A percentile compares a stretch with the other conserved stretches of the same genome.
phyloP scores from a whole-genome alignment of 768 basidiomycete species.

The Auricularia sp. region DNA sequence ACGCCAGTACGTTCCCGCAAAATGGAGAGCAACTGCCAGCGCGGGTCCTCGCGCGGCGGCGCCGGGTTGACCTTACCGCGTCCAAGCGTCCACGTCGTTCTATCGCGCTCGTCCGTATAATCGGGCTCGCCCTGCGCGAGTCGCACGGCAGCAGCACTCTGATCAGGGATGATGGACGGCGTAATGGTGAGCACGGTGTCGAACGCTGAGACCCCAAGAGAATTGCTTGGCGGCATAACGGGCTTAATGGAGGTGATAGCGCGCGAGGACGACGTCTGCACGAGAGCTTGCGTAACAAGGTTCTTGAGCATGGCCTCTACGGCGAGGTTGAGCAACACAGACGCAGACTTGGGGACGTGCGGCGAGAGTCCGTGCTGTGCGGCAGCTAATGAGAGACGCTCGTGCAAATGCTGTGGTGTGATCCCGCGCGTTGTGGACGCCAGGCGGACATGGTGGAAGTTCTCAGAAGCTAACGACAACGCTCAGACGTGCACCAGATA shows the following conservation, averaged over 20 bases:
- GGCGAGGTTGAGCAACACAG: slow-evolving; percentile 63
- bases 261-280: slow-evolving; percentile 64
- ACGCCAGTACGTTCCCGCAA: slow-evolving; percentile 51
- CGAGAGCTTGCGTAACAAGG: slow-evolving; percentile 69
- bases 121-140: slow-evolving; percentile 41
- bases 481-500: not conserved
- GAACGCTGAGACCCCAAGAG: slow-evolving; percentile 61
- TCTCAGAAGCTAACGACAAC: not conserved
- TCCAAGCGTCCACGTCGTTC: not conserved
- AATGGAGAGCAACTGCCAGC: slow-evolving; percentile 71
- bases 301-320: slow-evolving; percentile 83
- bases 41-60: slow-evolving; percentile 21
- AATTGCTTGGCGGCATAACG: slow-evolving; percentile 25
- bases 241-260: slow-evolving; percentile 68
- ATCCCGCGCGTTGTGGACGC: slow-evolving; percentile 63
- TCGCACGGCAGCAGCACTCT: slow-evolving; percentile 66
- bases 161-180: slow-evolving; percentile 69
- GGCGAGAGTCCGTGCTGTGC: slow-evolving; percentile 60
- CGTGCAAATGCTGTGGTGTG: slow-evolving; percentile 65
- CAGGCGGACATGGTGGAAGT: slow-evolving; percentile 73
- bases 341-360: slow-evolving; percentile 47
- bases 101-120: not conserved
- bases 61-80: not conserved
- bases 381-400: slow-evolving; percentile 71
- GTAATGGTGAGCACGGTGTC: slow-evolving; percentile 69